These are phyloP conservation scores for Phytophthora crassamura DNA, from an alignment of 352 stramenopile species.

Conservation along the genomic window DNA sequence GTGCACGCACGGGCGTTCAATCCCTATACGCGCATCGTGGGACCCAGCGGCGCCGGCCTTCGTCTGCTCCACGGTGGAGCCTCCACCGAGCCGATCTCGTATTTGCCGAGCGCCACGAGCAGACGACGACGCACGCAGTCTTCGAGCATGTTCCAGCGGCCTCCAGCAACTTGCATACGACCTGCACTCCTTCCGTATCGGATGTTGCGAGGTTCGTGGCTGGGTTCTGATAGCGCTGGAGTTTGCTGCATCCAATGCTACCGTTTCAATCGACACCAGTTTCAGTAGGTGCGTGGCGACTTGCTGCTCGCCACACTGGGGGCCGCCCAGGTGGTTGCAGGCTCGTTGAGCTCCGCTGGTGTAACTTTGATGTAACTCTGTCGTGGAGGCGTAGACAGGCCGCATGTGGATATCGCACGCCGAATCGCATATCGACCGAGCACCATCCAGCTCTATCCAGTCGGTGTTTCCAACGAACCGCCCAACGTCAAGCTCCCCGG, in stretches of 20 bases:
- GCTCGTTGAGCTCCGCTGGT: neutral
- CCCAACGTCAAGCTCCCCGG: constrained; percentile 33
- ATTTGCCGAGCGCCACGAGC: too few species aligned
- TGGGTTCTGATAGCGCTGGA: constrained; percentile 13
- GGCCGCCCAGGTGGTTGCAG: constrained; percentile 23
- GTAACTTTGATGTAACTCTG: constrained; percentile 23
- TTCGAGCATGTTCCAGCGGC: neutral
- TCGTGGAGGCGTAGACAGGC: constrained; percentile 33
- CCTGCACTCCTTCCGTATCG: neutral
- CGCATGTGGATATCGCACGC: constrained; percentile 7
- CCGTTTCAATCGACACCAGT: constrained; percentile 24
- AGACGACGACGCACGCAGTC: too few species aligned
- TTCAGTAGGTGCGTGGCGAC: constrained; percentile 21
- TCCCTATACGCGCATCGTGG: constrained; percentile 35
- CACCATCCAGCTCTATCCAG: constrained; percentile 29
- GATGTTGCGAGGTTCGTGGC: neutral
- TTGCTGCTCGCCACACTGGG: constrained; percentile 6
- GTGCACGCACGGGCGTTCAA: constrained; percentile 4
- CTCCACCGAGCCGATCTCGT: constrained; percentile 22
- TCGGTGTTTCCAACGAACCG: constrained; percentile 41
- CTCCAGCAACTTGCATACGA: neutral
- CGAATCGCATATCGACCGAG: constrained; percentile 22
- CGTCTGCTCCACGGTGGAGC: too few species aligned
- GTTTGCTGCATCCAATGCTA: neutral
- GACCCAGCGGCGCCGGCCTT: constrained; percentile 8